Evolutionary conservation across 2,329 filamentous ascomycete species (phyloP), one percentile per base, ranked within the genome.

Genomic region (Neocatenulostroma microsporum): DNA sequence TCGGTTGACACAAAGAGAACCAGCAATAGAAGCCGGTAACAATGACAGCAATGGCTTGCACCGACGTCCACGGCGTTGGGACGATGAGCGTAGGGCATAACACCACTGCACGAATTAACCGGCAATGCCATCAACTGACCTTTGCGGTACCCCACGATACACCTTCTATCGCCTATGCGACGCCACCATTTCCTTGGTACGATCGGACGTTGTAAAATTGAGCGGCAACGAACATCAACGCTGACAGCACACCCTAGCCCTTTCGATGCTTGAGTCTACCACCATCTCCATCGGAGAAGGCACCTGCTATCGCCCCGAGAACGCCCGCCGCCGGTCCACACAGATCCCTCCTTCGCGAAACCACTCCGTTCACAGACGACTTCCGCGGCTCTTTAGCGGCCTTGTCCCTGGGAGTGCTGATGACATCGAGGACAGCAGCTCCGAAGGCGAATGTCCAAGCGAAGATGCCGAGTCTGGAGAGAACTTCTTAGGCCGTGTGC

Each of bases 361-460:
- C 19, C 10, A 27, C 14, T 21, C 20, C 4, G 23, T 40, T 17
- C 30, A 39, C 39, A 27, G 17, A 9, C 39, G 27, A 3, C 34
- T 45, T 17, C 32, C 42, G 4, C 36, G 30, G 23, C 39, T 42
- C 17, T 37, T 45, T 40, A 33, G 31, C 19, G 34, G 41, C 20
- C 25, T 23, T 12, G 28, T 28, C 15, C 39, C 36, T 15, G 21
- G 32, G 15, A 37, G 30, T 13, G 13, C 24, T 20, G 34, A 32
- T 14, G 41, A 44, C 10, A 32, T 31, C 15, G 30, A 30, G n/a
- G 27, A 36, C 11, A 12, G 37, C 4, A 19, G 17, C 3, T 21
- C 23, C 10, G 21, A 25, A 19, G 32, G 30, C 17, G 39, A 34
- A 19, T 12, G 21, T 25, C 37, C 27, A 9, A 31, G 7, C 35